Percentiles rank a stretch among this genome's conserved stretches.
These are phyloP conservation scores for Lipomyces lipofer DNA, from an alignment of 805 yeast genomes.

Conservation along the genomic window DNA sequence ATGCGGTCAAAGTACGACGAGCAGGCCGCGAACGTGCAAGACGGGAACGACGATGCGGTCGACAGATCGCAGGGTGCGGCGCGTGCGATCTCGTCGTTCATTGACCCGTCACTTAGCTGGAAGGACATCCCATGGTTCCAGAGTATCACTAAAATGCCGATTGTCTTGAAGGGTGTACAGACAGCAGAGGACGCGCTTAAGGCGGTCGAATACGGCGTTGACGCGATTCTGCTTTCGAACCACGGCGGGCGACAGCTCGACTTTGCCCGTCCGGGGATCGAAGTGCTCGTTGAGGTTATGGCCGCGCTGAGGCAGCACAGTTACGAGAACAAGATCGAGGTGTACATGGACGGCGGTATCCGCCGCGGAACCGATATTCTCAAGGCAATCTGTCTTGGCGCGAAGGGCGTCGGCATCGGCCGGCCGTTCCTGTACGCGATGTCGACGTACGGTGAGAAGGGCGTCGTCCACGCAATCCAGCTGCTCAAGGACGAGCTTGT, in stretches of 20 bases:
- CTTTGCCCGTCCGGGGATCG: constrained; percentile 73
- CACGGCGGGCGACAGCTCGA: constrained; percentile 92
- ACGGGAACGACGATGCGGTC: constrained; percentile 47
- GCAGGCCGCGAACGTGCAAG: constrained; percentile 46
- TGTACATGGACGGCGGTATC: constrained; percentile 75
- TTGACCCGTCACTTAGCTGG: constrained; percentile 70
- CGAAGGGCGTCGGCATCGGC: constrained; percentile 73
- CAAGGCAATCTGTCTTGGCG: constrained; percentile 76
- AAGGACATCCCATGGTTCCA: constrained; percentile 60
- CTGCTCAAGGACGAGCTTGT: constrained; percentile 68
- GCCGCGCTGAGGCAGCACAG: constrained; percentile 43
- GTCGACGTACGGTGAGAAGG: constrained; percentile 77
- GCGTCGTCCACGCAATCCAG: constrained; percentile 65
- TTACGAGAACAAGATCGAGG: constrained; percentile 52
- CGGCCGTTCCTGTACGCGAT: constrained; percentile 75
- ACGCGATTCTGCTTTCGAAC: constrained; percentile 80
- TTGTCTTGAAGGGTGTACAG: constrained; percentile 82
- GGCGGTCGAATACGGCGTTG: constrained; percentile 70
- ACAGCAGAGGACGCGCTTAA: constrained; percentile 72
- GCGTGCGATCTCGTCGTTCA: constrained; percentile 79
- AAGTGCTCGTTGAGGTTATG: constrained; percentile 67
- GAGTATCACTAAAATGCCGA: constrained; percentile 60
- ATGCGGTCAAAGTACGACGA: constrained; percentile 63
- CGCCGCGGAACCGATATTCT: constrained; percentile 75
- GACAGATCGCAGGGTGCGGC: constrained; percentile 83